These are phyloP conservation scores for Neofusicoccum ribis DNA, from an alignment of 2,329 filamentous ascomycete genomes.

Conservation along the genomic window DNA sequence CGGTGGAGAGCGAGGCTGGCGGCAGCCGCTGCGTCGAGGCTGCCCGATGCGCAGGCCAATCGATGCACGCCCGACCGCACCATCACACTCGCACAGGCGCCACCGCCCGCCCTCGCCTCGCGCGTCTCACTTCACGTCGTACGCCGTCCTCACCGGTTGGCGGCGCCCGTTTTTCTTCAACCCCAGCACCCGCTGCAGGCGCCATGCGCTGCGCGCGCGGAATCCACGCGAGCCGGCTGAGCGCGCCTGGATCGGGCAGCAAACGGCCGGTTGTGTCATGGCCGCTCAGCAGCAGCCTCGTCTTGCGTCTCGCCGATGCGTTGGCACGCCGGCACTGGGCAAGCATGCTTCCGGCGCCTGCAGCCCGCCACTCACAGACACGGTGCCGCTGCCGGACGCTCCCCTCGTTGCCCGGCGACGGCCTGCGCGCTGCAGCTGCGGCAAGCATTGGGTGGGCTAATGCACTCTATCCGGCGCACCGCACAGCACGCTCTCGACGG, in stretches of 20 bases:
- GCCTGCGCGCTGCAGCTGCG: neutral
- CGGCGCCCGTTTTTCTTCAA: conserved; percentile 1
- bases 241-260: conserved; percentile 2
- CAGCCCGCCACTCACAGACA: neutral
- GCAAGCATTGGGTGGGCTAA: neutral
- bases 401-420: neutral
- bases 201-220: neutral
- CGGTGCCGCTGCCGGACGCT: neutral
- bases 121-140: neutral
- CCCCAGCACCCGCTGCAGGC: conserved; percentile 7
- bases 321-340: conserved; percentile 9
- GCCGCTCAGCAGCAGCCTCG: neutral
- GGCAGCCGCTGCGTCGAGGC: no score
- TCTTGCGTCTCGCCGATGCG: conserved; percentile 11
- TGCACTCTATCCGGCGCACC: neutral
- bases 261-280: neutral
- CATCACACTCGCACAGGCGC: neutral
- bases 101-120: neutral
- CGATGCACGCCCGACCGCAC: no score
- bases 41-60: neutral
- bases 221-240: neutral
- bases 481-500: neutral
- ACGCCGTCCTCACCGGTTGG: neutral
- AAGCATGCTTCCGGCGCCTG: conserved; percentile 2
- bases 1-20: no score